phyloP scores from a whole-genome alignment of 129 eudicot species.

The Solidago caesia region DNA sequence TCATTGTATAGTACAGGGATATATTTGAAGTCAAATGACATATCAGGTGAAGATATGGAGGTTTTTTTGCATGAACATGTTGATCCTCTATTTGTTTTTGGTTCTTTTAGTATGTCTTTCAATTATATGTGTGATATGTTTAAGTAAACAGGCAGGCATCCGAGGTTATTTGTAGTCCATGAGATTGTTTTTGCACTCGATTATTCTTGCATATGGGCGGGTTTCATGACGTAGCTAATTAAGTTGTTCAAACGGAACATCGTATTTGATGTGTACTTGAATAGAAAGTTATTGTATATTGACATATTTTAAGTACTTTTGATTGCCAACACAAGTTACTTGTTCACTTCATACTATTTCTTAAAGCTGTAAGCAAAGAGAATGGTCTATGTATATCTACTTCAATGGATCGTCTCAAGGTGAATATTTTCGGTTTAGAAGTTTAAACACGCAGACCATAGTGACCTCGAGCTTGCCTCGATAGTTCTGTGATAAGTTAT shows the following conservation, averaged over 20 bases:
- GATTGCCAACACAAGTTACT: too few relatives aligned
- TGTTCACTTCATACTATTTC: too few relatives aligned
- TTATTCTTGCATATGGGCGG: not conserved
- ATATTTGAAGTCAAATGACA: constrained; percentile 24
- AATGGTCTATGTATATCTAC: too few relatives aligned
- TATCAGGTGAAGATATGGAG: constrained; percentile 32
- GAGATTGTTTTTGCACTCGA: not conserved
- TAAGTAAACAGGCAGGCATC: not conserved
- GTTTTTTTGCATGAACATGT: constrained; percentile 24
- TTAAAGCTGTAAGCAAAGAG: too few relatives aligned
- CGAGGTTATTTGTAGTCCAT: not conserved
- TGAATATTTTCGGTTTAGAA: too few relatives aligned
- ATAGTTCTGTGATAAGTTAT: too few relatives aligned
- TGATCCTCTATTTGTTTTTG: constrained; percentile 3
- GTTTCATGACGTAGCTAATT: not conserved
- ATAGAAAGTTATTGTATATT: not conserved
- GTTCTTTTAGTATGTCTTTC: not conserved
- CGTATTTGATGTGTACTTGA: not conserved
- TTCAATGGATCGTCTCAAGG: too few relatives aligned
- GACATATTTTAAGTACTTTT: too few relatives aligned
- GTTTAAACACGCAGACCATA: too few relatives aligned
- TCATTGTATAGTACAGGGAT: constrained; percentile 30
- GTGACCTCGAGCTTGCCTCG: too few relatives aligned
- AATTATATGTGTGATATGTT: not conserved
- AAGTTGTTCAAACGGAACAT: not conserved